Conservation (phyloP, 441 rosid species). For the Jatropha podagrica region DNA sequence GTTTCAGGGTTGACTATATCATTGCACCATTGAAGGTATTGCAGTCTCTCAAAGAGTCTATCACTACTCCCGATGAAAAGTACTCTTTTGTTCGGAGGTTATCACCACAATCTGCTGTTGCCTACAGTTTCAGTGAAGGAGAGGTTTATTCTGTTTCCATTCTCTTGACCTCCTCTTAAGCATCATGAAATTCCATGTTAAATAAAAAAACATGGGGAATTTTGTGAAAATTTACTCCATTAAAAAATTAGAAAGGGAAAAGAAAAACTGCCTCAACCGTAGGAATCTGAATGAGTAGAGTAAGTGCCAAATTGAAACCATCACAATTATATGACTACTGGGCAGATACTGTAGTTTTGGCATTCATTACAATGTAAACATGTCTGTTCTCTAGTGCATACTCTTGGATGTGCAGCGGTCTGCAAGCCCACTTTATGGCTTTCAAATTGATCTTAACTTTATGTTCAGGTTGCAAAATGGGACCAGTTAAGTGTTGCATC, state of each 20-base stretch:
- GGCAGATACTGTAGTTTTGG: neutral
- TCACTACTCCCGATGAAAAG: conserved; percentile 68
- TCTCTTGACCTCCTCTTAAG: neutral
- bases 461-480: conserved; percentile 67
- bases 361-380: neutral
- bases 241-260: neutral
- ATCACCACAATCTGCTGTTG: conserved; percentile 70
- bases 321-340: neutral
- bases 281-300: neutral
- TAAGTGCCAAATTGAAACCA: neutral
- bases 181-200: neutral
- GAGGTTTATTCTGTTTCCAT: conserved; percentile 52
- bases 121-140: conserved; percentile 67
- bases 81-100: conserved; percentile 66
- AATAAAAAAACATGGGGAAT: neutral
- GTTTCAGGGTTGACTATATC: conserved; percentile 79
- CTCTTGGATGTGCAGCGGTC: neutral
- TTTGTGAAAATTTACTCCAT: neutral
- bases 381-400: neutral
- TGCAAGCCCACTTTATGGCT: neutral
- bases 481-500: conserved; percentile 81
- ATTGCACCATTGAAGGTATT: conserved; percentile 88
- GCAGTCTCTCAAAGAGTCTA: conserved; percentile 83
- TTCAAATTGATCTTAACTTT: conserved; percentile 11
- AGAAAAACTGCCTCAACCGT: neutral